Evolutionary conservation across 2,329 filamentous ascomycete genomes (phyloP).

Genomic region (Xylariales sp.): DNA sequence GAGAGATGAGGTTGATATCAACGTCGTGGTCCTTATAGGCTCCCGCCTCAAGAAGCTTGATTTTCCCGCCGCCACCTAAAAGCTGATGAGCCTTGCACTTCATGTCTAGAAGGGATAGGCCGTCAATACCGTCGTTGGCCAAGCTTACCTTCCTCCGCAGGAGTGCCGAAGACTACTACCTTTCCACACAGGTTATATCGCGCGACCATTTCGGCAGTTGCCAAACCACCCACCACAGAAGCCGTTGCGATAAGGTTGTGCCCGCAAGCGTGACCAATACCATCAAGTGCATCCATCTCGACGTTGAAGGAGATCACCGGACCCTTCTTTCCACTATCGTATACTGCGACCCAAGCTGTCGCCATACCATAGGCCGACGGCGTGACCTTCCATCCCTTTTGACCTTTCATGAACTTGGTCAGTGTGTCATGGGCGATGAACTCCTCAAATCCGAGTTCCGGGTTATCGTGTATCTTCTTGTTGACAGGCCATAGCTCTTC

Average conservation of each 20-base stretch:
- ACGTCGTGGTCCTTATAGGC: slow-evolving; percentile 36
- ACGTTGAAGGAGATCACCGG: slow-evolving; percentile 43
- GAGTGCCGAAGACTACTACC: slow-evolving; percentile 45
- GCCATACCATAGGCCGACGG: slow-evolving; percentile 45
- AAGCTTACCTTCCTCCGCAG: slow-evolving; percentile 43
- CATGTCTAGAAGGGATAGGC: too few relatives aligned
- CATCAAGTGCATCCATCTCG: slow-evolving; percentile 46
- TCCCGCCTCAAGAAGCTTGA: slow-evolving; percentile 38
- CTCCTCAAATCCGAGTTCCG: slow-evolving; percentile 44
- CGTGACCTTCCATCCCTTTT: slow-evolving; percentile 44
- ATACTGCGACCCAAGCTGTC: slow-evolving; percentile 49
- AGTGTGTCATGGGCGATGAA: slow-evolving; percentile 45
- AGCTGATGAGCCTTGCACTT: neutral
- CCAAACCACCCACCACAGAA: slow-evolving; percentile 42
- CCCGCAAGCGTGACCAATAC: slow-evolving; percentile 49
- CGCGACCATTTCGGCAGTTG: slow-evolving; percentile 39
- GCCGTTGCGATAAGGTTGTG: slow-evolving; percentile 50
- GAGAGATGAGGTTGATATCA: slow-evolving; percentile 35
- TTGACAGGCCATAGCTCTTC: slow-evolving; percentile 39
- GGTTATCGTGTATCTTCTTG: slow-evolving; percentile 47
- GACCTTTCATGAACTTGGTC: slow-evolving; percentile 39
- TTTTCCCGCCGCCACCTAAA: slow-evolving; percentile 44
- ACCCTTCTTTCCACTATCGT: slow-evolving; percentile 39
- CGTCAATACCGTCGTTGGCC: too few relatives aligned
- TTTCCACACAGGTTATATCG: slow-evolving; percentile 37